Base-by-base conservation (phyloP, 495 filamentous ascomycete genomes). In the Cercophora samala region DNA sequence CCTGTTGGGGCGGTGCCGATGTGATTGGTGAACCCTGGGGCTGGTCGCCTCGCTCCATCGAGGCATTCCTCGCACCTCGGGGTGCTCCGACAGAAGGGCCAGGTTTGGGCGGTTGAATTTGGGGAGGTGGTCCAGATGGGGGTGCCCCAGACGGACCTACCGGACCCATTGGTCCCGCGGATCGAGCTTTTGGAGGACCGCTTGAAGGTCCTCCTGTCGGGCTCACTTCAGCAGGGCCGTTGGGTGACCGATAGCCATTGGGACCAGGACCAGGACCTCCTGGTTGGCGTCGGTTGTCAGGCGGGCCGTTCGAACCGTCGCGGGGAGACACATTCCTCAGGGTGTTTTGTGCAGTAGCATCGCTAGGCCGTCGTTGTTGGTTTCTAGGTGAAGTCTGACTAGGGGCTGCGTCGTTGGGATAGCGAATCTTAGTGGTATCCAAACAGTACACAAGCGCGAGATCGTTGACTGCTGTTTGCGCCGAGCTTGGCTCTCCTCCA, bases 371-470 rank as follows among this genome's bases (percentile, higher is more conserved):
- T 42, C 80, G 73, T 8, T 25, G 18, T 22, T 62, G 60, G 32
- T 69, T 69, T 51, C 73, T 81, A 63, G 76, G 77, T 11, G 75
- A 69, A 58, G 70, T 75, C 3, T 73, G 69, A 64, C 83, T 82
- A 29, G 83, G 82, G 74, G 85, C 90, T 51, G 87, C 79, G 72
- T 97, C 93, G 58, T 89, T 89, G 0, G 95, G 95, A 76, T 98
- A 99, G 46, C 94, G 86, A 59, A 99, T 99, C 75, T 99, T 99
- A 19, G 85, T 84, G 1, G 95, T 99, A 76, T 98, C 95, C 52
- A 99, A 81, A 62, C 97, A 84, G 76, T 98, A 99, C 17, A 91
- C 90, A 75, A 96, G 84, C 71, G 90, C 91, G 68, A 99, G 84
- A 74, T 99, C 95, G 61, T 85, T 85, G 1, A 90, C 85, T 66